phyloP scores from a whole-genome alignment of 768 basidiomycete species.

The Tricholoma bakamatsutake region DNA sequence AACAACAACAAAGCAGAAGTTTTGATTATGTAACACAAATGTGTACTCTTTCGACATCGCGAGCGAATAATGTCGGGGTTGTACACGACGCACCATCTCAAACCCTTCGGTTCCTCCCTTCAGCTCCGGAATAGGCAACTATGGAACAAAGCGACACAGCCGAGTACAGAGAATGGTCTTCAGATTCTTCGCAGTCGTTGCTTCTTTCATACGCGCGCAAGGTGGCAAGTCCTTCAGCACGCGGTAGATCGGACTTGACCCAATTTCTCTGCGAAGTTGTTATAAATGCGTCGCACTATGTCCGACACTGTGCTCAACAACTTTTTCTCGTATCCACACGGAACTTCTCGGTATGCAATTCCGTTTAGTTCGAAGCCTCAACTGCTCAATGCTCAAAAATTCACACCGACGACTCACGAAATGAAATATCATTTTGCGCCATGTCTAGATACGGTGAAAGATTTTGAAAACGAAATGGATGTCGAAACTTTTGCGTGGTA shows the following conservation, averaged over 20 bases:
- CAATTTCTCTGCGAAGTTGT: background rate
- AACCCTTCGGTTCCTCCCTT: too few relatives aligned
- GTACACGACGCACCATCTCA: too few relatives aligned
- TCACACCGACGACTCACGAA: background rate
- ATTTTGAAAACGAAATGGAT: slow-evolving; percentile 44
- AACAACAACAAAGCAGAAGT: slow-evolving; percentile 23
- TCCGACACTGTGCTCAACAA: too few relatives aligned
- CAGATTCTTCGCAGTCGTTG: background rate
- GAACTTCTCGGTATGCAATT: slow-evolving; percentile 41
- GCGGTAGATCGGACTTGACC: too few relatives aligned
- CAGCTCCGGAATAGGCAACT: too few relatives aligned
- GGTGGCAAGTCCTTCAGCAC: background rate
- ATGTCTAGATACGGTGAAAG: slow-evolving; percentile 44
- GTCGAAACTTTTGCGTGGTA: slow-evolving; percentile 35
- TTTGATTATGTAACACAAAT: background rate
- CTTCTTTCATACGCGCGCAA: background rate
- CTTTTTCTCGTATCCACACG: slow-evolving; percentile 33
- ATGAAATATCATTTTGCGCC: background rate
- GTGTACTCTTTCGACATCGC: too few relatives aligned
- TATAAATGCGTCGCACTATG: background rate
- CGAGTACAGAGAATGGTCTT: background rate
- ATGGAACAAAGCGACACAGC: background rate
- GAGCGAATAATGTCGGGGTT: too few relatives aligned
- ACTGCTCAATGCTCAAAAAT: slow-evolving; percentile 15
- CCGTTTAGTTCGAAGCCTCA: background rate